These are phyloP conservation scores for Emmonsiellopsis sp. DNA, from an alignment of 2,329 filamentous ascomycete species.

Conservation along the genomic window DNA sequence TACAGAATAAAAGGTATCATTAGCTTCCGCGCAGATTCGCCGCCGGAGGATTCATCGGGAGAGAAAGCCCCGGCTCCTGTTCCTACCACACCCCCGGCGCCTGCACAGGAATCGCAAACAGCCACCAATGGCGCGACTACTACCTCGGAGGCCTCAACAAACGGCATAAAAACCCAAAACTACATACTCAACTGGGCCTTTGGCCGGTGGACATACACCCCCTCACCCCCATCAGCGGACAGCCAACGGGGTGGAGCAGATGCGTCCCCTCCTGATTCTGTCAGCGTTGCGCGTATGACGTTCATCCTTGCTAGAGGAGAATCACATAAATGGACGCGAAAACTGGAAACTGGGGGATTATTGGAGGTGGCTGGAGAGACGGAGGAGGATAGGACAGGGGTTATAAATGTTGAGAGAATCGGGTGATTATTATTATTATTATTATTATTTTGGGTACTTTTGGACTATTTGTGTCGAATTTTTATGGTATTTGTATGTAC, in stretches of 20 bases:
- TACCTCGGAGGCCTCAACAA: background rate
- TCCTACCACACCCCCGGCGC: conserved; percentile 4
- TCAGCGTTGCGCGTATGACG: conserved; percentile 33
- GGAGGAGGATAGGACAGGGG: conserved; percentile 3
- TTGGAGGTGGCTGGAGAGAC: conserved; percentile 14
- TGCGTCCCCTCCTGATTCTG: background rate
- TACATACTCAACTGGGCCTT: conserved; percentile 99
- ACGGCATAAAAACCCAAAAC: conserved; percentile 28
- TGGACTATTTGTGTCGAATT: too few species aligned
- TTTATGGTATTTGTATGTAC: too few species aligned
- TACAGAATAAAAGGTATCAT: conserved; percentile 83
- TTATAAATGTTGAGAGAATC: conserved; percentile 28
- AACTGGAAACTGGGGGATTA: conserved; percentile 32
- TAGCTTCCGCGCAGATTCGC: conserved; percentile 32
- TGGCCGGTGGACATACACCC: conserved; percentile 85
- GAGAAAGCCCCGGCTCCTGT: conserved; percentile 28
- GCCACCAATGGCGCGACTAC: background rate
- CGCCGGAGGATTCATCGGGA: conserved; percentile 40
- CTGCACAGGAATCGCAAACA: background rate
- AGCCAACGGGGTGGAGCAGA: conserved; percentile 16
- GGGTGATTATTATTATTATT: conserved; percentile 5
- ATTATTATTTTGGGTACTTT: too few species aligned
- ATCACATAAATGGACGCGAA: conserved; percentile 41
- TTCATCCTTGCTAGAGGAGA: conserved; percentile 41
- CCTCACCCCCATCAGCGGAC: conserved; percentile 33